phyloP scores from a whole-genome alignment of 2,329 filamentous ascomycete genomes.

The Aureobasidium sp. region DNA sequence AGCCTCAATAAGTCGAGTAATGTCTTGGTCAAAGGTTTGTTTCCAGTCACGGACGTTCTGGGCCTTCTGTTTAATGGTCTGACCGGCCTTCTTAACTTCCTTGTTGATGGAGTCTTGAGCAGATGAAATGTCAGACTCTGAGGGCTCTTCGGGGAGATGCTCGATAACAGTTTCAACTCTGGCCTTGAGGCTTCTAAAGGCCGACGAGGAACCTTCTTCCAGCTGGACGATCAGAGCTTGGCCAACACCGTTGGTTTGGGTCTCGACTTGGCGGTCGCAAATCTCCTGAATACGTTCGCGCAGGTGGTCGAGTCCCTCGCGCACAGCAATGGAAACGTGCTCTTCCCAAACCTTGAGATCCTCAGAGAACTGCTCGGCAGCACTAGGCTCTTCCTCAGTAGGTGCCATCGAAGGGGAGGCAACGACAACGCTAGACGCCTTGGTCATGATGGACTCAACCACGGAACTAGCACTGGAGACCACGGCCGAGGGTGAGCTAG shows the following conservation, averaged over 20 bases:
- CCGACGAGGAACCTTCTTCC: conserved; percentile 54
- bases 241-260: conserved; percentile 58
- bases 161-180: conserved; percentile 51
- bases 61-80: conserved; percentile 66
- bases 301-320: conserved; percentile 68
- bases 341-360: conserved; percentile 81
- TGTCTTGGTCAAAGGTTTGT: conserved; percentile 59
- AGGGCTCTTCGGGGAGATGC: conserved; percentile 49
- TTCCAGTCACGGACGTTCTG: conserved; percentile 72
- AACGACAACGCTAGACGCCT: conserved; percentile 19
- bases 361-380: conserved; percentile 55
- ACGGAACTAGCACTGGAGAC: conserved; percentile 14
- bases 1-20: conserved; percentile 57
- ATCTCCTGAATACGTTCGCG: conserved; percentile 59
- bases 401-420: conserved; percentile 19
- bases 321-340: conserved; percentile 76
- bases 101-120: conserved; percentile 44
- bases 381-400: conserved; percentile 31
- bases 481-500: conserved; percentile 8
- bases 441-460: conserved; percentile 19
- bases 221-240: conserved; percentile 59
- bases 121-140: conserved; percentile 42
- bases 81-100: conserved; percentile 57
- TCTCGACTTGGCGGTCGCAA: conserved; percentile 59
- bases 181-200: conserved; percentile 57